Conservation (phyloP, 768 basidiomycete species). For the Suillus spraguei region DNA sequence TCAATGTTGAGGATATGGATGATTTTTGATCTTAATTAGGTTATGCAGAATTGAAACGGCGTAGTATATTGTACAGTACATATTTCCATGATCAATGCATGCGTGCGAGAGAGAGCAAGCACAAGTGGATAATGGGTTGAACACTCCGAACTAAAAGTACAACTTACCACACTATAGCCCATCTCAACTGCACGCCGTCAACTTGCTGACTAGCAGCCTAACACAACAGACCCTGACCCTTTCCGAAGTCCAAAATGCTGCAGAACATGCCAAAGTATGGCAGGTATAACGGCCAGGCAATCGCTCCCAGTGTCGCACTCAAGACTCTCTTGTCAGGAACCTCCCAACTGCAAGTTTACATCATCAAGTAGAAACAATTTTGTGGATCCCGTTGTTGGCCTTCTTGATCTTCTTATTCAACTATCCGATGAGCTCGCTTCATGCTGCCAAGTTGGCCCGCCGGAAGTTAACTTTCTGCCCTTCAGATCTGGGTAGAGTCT, state of each 20-base stretch:
- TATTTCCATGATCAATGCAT: not conserved
- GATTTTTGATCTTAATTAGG: not conserved
- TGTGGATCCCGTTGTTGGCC: no score
- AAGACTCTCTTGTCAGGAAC: not conserved
- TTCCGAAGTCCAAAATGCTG: not conserved
- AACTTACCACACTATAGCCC: not conserved
- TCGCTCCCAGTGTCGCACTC: not conserved
- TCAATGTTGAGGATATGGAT: slow-evolving; percentile 30
- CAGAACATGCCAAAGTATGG: not conserved
- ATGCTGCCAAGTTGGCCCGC: no score
- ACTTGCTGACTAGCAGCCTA: not conserved
- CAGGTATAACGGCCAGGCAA: not conserved
- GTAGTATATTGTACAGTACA: not conserved
- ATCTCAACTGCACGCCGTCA: not conserved
- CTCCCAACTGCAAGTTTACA: not conserved
- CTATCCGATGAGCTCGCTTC: no score
- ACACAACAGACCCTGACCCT: not conserved
- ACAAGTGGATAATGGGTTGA: not conserved
- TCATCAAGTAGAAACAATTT: not conserved
- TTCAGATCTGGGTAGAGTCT: no score
- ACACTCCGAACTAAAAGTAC: not conserved
- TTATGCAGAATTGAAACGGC: not conserved
- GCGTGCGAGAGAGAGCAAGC: not conserved
- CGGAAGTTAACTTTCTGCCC: no score
- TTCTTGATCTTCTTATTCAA: no score